These are phyloP conservation scores for Boletus tomentosulus DNA, from an alignment of 768 basidiomycete species.

Conservation along the genomic window DNA sequence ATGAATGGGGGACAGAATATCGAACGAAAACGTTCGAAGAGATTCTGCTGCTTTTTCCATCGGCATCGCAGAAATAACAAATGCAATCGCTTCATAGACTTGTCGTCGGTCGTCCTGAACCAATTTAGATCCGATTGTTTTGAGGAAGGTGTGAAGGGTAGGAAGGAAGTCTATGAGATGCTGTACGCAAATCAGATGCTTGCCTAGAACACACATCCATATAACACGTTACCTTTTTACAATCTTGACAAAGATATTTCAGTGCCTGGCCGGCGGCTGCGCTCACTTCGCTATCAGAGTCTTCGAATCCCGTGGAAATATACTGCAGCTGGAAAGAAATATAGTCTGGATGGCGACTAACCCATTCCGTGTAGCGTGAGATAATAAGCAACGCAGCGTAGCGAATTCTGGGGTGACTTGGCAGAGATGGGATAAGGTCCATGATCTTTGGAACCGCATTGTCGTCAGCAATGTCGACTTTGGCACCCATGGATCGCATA, in stretches of 20 bases:
- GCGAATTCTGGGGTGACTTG: conserved; percentile 84
- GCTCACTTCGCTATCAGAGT: conserved; percentile 72
- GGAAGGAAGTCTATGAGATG: conserved; percentile 91
- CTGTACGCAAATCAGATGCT: conserved; percentile 33
- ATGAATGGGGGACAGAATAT: conserved; percentile 78
- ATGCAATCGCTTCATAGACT: conserved; percentile 93
- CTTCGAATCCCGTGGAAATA: conserved; percentile 88
- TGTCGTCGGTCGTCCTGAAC: conserved; percentile 84
- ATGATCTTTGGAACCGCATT: conserved; percentile 93
- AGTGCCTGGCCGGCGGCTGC: conserved; percentile 95
- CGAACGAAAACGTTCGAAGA: conserved; percentile 80
- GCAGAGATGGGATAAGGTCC: conserved; percentile 87
- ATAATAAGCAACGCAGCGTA: conserved; percentile 95
- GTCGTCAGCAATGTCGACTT: conserved; percentile 79
- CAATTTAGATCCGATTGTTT: conserved; percentile 72
- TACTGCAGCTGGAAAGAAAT: conserved; percentile 85
- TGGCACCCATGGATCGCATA: conserved; percentile 96
- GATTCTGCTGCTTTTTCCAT: conserved; percentile 84
- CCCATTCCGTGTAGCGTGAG: conserved; percentile 96
- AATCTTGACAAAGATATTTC: conserved; percentile 96
- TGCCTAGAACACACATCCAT: conserved; percentile 5
- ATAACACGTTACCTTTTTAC: conserved; percentile 59
- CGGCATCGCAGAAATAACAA: conserved; percentile 92
- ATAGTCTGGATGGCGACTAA: conserved; percentile 82
- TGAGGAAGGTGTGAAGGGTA: conserved; percentile 85